Percentiles rank a stretch among this genome's conserved stretches.
Conservation (phyloP, 257 asterid genomes). For the Anisodus acutangulus region DNA sequence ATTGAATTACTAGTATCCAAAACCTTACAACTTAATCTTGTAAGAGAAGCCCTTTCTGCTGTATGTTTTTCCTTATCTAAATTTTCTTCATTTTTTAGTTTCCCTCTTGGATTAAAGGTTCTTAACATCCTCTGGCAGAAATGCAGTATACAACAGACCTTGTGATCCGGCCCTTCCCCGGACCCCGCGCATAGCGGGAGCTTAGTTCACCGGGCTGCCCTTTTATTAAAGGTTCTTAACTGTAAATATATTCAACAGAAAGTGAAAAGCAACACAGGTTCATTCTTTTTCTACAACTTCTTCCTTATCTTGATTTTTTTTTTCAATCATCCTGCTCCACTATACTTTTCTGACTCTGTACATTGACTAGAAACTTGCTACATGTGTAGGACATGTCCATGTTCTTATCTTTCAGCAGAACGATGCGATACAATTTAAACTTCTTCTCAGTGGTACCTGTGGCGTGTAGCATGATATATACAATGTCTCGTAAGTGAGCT, state of each 20-base stretch:
- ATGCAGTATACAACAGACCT: no score
- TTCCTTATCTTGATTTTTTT: slow-evolving; percentile 20
- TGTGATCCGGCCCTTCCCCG: no score
- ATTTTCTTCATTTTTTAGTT: background rate
- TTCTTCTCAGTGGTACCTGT: background rate
- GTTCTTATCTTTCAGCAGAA: slow-evolving; percentile 10
- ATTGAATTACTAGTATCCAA: slow-evolving; percentile 33
- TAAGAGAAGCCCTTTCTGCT: background rate
- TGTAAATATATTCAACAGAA: background rate
- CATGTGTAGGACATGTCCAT: slow-evolving; percentile 18
- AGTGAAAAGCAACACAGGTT: slow-evolving; percentile 13
- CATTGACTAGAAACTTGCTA: background rate
- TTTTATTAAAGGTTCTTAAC: background rate
- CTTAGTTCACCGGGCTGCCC: no score
- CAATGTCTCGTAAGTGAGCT: background rate
- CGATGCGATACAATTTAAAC: background rate
- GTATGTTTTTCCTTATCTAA: background rate
- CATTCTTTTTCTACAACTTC: slow-evolving; percentile 13
- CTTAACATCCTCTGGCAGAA: no score
- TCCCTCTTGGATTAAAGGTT: background rate
- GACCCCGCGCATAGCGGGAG: no score
- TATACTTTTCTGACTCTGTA: background rate
- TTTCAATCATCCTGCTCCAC: slow-evolving; percentile 7
- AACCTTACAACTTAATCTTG: slow-evolving; percentile 18
- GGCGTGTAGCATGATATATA: background rate